Base-by-base conservation (phyloP, 768 basidiomycete species). In the Tricholomella constricta region DNA sequence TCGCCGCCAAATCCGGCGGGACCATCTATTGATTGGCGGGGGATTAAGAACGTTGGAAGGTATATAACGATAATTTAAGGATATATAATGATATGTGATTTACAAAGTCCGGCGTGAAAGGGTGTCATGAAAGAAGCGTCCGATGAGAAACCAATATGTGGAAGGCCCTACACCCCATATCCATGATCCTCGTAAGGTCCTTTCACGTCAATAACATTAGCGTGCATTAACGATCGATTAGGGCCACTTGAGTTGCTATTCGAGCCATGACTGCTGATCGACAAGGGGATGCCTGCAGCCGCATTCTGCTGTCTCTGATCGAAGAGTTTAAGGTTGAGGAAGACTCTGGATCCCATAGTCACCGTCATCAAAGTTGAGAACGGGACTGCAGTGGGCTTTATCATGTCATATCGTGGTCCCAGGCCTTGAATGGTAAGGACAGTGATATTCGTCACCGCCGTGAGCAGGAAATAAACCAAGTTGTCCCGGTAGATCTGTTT, bases 261-360 rank as follows among this genome's bases (percentile, higher is more conserved):
- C 34, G 46, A 36, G 7, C 55, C 47, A 12, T 51, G 41, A 15
- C 40, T 49, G 43, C 41, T 54, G 22, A 47, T 48, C 17, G 51
- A 45, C 43, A 49, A 23, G 2, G 51, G 46, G 19, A 40, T 48
- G 46, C 46, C 31, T n/a, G 46, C 29, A 10, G 29, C 37, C 14
- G 35, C 47, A 29, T 40, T 52, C 23, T 26, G 14, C 42, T 56
- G 46, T 35, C 55, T 52, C 29, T 57, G 51, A 45, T 49, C 43
- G 25, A 57, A 49, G n/a, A 57, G 55, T 23, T 41, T 57, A 11
- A 70, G 58, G 42, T 70, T 70, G 35, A 72, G 61, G 51, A 64
- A 69, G 9, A 72, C 62, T 14, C 70, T 66, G 6, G 66, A 64
- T 1, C 66, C 69, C 69, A 69, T 69, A 10, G 69, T 55, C 55